Evolutionary conservation across 148 eudicot species (phyloP).

Genomic region (Camellia lanceoleosa): DNA sequence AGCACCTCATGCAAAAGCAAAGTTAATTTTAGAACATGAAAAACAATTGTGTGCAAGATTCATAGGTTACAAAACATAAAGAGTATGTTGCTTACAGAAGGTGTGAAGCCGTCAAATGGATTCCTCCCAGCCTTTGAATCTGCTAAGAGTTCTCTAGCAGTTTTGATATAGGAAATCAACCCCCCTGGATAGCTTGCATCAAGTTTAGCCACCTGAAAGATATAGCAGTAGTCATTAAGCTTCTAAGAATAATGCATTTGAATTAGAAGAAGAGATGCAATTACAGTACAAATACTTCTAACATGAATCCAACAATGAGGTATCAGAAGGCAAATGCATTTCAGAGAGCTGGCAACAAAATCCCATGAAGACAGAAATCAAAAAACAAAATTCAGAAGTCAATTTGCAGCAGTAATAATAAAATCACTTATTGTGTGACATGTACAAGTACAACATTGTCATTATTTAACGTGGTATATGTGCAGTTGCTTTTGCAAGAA

Average conservation of each 20-base stretch:
- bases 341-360: neutral
- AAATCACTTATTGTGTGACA: neutral
- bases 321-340: neutral
- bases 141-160: constrained; percentile 77
- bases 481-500: neutral
- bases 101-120: constrained; percentile 90
- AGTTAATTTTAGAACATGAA: neutral
- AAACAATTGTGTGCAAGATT: neutral
- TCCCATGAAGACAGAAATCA: neutral
- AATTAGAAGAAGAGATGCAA: neutral
- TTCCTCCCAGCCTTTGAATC: constrained; percentile 93
- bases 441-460: neutral
- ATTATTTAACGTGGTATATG: neutral
- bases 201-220: constrained; percentile 65
- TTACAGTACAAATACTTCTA: neutral
- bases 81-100: constrained; percentile 67
- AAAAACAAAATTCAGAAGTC: neutral
- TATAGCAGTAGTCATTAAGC: constrained; percentile 9
- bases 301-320: neutral
- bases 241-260: neutral
- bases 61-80: neutral
- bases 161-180: constrained; percentile 65
- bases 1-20: neutral
- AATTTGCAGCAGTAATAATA: neutral
- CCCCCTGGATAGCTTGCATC: constrained; percentile 91